Percentiles rank a stretch among this genome's conserved stretches.
Evolutionary conservation across 2,329 filamentous ascomycete species (phyloP).

Genomic region (Aureobasidium leucospermi): DNA sequence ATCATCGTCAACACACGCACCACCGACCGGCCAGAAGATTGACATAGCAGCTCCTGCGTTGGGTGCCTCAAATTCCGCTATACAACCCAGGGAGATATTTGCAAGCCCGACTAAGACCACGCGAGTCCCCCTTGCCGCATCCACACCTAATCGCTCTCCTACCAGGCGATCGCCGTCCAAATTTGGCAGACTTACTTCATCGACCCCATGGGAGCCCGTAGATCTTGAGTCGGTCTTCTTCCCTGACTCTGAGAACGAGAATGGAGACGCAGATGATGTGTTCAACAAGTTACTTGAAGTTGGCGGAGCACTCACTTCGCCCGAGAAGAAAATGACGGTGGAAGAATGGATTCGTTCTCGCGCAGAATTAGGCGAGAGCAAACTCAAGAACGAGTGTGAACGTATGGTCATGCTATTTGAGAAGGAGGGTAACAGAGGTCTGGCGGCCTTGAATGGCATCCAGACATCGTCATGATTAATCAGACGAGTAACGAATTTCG

Average conservation of each 20-base stretch:
- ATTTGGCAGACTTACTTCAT: constrained; percentile 44
- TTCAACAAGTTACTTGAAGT: constrained; percentile 36
- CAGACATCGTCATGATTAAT: constrained; percentile 29
- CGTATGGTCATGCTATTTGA: constrained; percentile 76
- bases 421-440: constrained; percentile 68
- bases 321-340: constrained; percentile 84
- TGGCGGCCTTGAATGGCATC: constrained; percentile 69
- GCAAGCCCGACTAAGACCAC: constrained; percentile 27
- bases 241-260: constrained; percentile 31
- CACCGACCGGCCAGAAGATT: constrained; percentile 6
- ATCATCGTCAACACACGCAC: constrained; percentile 40
- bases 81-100: constrained; percentile 12
- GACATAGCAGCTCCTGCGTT: constrained; percentile 24
- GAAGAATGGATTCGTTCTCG: constrained; percentile 87
- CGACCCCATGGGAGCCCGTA: constrained; percentile 60
- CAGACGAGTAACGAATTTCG: neutral
- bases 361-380: constrained; percentile 71
- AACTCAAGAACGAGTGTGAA: constrained; percentile 74
- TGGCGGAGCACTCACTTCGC: constrained; percentile 58
- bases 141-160: constrained; percentile 29
- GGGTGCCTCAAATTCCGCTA: constrained; percentile 22
- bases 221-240: constrained; percentile 68
- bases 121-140: constrained; percentile 36
- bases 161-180: constrained; percentile 31
- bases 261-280: constrained; percentile 42